Evolutionary conservation across 768 basidiomycete species (phyloP).

Genomic region (Mycena venus): DNA sequence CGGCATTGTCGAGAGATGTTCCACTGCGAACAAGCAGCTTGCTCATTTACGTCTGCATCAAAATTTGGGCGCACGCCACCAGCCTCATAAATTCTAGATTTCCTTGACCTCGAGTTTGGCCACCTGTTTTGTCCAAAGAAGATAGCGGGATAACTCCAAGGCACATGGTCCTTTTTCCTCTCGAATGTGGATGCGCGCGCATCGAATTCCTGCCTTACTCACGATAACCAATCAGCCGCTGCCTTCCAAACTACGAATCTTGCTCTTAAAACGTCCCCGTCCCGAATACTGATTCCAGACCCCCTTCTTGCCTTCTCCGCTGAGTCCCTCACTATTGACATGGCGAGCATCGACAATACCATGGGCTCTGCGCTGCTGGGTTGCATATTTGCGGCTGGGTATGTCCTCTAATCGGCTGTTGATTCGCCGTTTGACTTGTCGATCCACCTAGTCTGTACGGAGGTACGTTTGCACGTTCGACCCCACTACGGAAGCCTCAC

Average conservation of each 20-base stretch:
- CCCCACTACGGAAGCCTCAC: neutral
- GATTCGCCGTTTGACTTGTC: neutral
- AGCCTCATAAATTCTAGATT: conserved; percentile 22
- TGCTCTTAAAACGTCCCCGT: conserved; percentile 26
- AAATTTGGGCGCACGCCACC: neutral
- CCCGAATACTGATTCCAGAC: conserved; percentile 20
- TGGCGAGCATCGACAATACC: conserved; percentile 29
- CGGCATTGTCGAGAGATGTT: conserved; percentile 22
- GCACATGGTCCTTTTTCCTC: conserved; percentile 19
- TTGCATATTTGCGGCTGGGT: conserved; percentile 32
- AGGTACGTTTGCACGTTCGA: conserved; percentile 49
- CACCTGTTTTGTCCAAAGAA: conserved; percentile 25
- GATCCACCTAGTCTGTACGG: conserved; percentile 59
- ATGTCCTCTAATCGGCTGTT: neutral
- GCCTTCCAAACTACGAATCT: conserved; percentile 27
- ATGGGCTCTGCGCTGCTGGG: conserved; percentile 31
- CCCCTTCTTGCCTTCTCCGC: conserved; percentile 1
- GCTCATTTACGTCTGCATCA: conserved; percentile 25
- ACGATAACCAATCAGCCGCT: conserved; percentile 31
- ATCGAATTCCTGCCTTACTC: conserved; percentile 28
- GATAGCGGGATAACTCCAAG: conserved; percentile 5
- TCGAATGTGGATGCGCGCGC: conserved; percentile 1
- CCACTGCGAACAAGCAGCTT: neutral
- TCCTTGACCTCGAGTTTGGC: conserved; percentile 27
- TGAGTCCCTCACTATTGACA: neutral